Evolutionary conservation across 2,329 filamentous ascomycete genomes (phyloP).

Genomic region (Colletotrichum lupini): DNA sequence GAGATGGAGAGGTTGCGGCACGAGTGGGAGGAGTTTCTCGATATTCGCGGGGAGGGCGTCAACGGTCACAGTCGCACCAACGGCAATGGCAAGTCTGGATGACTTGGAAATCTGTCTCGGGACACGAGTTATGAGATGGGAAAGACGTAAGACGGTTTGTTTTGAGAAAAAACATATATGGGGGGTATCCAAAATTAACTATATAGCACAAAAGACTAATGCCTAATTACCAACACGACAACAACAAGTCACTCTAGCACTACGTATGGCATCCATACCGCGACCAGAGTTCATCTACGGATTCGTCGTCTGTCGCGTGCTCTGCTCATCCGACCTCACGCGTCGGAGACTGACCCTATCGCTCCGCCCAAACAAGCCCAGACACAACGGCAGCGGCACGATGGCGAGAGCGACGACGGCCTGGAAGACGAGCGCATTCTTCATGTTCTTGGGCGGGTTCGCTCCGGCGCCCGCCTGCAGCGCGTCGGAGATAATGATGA

Average conservation of each 20-base stretch:
- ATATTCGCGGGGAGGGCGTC: conserved; percentile 7
- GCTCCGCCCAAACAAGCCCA: conserved; percentile 76
- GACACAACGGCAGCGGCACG: conserved; percentile 73
- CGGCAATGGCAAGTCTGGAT: conserved; percentile 7
- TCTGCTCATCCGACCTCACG: conserved; percentile 53
- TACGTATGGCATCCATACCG: no score
- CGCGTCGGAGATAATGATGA: conserved; percentile 85
- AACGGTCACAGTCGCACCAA: neutral
- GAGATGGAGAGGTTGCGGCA: conserved; percentile 78
- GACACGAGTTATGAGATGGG: no score
- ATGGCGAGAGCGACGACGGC: conserved; percentile 75
- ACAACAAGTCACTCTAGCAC: neutral
- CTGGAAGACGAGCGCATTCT: conserved; percentile 79
- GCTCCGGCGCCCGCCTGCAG: conserved; percentile 67
- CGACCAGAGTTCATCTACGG: neutral
- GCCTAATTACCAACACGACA: neutral
- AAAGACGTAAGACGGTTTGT: neutral
- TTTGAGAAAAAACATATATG: neutral
- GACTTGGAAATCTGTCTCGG: neutral
- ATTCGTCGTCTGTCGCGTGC: neutral
- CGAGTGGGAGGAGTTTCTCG: conserved; percentile 69
- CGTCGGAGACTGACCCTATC: conserved; percentile 63
- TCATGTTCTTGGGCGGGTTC: conserved; percentile 77
- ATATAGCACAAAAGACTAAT: neutral
- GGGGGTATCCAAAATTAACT: conserved; percentile 16